Evolutionary conservation across 1,139 yeast species (phyloP).

Genomic region (Debaryomycetaceae sp.): DNA sequence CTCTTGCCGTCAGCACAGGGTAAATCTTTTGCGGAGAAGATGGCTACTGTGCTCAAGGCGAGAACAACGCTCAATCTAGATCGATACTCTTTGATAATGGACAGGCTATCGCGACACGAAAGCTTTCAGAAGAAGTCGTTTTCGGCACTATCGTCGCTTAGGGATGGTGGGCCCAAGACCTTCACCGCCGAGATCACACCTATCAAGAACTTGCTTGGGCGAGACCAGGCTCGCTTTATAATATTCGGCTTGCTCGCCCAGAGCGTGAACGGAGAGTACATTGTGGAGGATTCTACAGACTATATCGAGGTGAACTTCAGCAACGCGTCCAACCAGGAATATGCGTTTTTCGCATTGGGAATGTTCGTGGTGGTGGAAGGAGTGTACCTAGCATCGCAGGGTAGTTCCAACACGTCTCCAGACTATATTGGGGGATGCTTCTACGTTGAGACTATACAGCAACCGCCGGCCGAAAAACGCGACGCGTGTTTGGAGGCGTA

Average conservation of each 20-base stretch:
- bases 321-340: conserved; percentile 55
- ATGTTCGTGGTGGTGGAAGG: conserved; percentile 81
- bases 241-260: conserved; percentile 66
- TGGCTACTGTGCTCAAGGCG: conserved; percentile 12
- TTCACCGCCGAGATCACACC: conserved; percentile 49
- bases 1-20: conserved; percentile 9
- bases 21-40: conserved; percentile 3
- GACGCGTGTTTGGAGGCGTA: conserved; percentile 53
- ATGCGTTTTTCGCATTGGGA: conserved; percentile 69
- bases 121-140: conserved; percentile 47
- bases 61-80: conserved; percentile 20
- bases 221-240: conserved; percentile 67
- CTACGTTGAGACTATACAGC: conserved; percentile 67
- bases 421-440: conserved; percentile 40
- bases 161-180: conserved; percentile 11
- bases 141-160: conserved; percentile 28
- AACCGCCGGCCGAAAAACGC: conserved; percentile 82
- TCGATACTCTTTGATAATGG: conserved; percentile 53
- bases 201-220: conserved; percentile 75
- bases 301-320: conserved; percentile 59
- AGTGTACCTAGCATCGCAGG: conserved; percentile 58
- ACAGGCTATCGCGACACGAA: conserved; percentile 67
- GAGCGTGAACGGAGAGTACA: conserved; percentile 57
- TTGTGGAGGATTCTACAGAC: conserved; percentile 76
- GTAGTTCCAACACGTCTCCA: conserved; percentile 14